Percentiles rank a stretch among this genome's conserved stretches.
These are phyloP conservation scores for Stachybotrys chlorohalonatus DNA, from an alignment of 2,329 filamentous ascomycete species.

Conservation along the genomic window DNA sequence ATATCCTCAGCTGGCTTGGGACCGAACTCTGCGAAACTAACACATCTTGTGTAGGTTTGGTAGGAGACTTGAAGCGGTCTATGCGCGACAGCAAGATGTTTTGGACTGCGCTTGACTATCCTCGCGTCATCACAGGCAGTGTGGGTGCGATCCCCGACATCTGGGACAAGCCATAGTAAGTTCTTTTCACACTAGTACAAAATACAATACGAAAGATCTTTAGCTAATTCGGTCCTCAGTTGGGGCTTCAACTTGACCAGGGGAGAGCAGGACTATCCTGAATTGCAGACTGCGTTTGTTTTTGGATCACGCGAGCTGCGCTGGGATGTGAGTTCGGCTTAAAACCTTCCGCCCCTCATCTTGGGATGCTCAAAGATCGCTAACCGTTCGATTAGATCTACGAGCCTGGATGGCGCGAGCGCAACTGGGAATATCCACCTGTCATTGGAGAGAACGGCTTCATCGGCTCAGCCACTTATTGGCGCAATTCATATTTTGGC, in stretches of 20 bases:
- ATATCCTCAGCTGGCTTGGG: too few relatives aligned
- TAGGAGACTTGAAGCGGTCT: neutral
- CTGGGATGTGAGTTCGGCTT: neutral
- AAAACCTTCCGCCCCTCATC: neutral
- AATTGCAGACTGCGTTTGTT: neutral
- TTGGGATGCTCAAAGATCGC: too few relatives aligned
- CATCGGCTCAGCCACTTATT: neutral
- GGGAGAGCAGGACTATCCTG: neutral
- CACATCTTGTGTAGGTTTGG: neutral
- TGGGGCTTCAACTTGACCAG: neutral
- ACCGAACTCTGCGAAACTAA: neutral
- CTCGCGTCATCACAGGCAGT: neutral
- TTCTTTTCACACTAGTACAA: too few relatives aligned
- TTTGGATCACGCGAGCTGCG: neutral
- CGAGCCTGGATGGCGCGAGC: neutral
- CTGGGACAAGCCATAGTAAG: constrained; percentile 1
- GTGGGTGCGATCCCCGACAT: neutral
- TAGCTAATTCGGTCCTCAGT: neutral
- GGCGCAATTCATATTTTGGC: neutral
- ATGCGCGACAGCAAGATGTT: constrained; percentile 1
- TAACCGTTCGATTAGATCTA: neutral
- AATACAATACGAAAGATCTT: neutral
- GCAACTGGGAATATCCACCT: neutral
- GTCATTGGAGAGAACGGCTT: neutral
- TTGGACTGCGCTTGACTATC: neutral